Evolutionary conservation across 2,329 filamentous ascomycete species (phyloP), one percentile per base, ranked within the genome.

Genomic region (Sporothrix dimorphospora): DNA sequence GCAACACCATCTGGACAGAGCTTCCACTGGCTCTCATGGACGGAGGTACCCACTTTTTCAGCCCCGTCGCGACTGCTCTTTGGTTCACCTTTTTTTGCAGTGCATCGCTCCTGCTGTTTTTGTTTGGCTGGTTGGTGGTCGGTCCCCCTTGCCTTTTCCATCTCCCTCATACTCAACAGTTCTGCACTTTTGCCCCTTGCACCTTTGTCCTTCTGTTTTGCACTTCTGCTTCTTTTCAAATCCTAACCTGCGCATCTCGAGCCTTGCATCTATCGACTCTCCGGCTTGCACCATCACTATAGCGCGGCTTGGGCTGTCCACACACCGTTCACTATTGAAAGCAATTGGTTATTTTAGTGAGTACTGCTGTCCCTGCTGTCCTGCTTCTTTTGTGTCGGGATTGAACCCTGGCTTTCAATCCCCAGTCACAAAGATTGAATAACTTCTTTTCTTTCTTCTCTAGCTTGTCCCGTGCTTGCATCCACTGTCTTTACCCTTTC

Each of bases 21-120:
- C 30, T 6, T 34, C 30, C 30, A 34, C 6, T 53, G 49, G 49
- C 9, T 21, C 16, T 53, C 16, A 24, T 14, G 27, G 53, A 12
- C 9, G 24, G 49, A 59, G 55, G 57, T 63, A 21, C 34, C 59
- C 59, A 45, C 59, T 65, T 45, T 65, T 65, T 14, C 3, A 42
- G 21, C n/a, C 59, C 59, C 57, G 14, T 65, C 59, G 59, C 40
- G 38, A 63, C 57, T 42, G 57, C 57, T 12, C 34, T 63, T 40
- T 42, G 57, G 57, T 42, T 57, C 53, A 59, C 5, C 30, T 30
- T 6, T 38, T 38, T 59, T n/a, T 21, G 27, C 49, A 45, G 42
- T 38, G 59, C 59, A 65, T 65, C 38, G 59, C 59, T 42, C 59
- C 11, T 65, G 59, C 59, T 24, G 59, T 24, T 24, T 14, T 45